Conservation (phyloP, 2,329 filamentous ascomycete genomes). For the Tolypocladium sp. region DNA sequence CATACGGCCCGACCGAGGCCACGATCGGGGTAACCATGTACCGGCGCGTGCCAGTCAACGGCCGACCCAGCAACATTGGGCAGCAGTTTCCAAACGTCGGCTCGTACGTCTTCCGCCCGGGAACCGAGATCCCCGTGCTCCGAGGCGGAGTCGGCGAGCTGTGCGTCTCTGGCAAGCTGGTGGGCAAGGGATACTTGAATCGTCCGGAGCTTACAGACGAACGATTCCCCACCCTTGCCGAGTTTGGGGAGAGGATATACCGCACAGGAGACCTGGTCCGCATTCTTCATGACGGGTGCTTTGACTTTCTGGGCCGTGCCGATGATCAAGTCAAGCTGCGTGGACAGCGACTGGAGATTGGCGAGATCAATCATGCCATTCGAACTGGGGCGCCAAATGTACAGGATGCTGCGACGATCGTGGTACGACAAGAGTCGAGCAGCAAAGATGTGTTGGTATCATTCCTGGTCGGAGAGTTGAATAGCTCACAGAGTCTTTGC, state of each 20-base stretch:
- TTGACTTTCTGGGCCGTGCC: constrained; percentile 78
- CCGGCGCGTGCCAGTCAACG: constrained; percentile 66
- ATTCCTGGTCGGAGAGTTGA: constrained; percentile 43
- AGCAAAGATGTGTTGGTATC: constrained; percentile 78
- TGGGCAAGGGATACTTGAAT: constrained; percentile 84
- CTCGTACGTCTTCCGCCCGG: constrained; percentile 64
- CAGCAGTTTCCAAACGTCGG: constrained; percentile 82
- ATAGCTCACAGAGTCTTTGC: constrained; percentile 6
- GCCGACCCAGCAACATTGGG: constrained; percentile 82
- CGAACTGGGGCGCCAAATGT: constrained; percentile 47
- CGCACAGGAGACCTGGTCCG: constrained; percentile 84
- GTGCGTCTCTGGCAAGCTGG: constrained; percentile 77
- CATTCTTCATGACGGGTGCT: constrained; percentile 68
- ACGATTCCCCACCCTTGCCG: constrained; percentile 58
- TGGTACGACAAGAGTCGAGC: constrained; percentile 58
- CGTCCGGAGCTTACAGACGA: constrained; percentile 67
- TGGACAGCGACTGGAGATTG: constrained; percentile 80
- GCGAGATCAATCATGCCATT: constrained; percentile 83
- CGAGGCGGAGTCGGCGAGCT: constrained; percentile 78
- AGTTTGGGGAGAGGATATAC: constrained; percentile 58
- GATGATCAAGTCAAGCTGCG: constrained; percentile 91
- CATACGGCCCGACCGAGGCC: constrained; percentile 84
- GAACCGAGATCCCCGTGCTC: constrained; percentile 61
- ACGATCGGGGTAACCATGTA: constrained; percentile 92
- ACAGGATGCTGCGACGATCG: constrained; percentile 66